Base-by-base conservation (phyloP, 1,284 basidiomycete genomes). In the Ganoderma sinense region DNA sequence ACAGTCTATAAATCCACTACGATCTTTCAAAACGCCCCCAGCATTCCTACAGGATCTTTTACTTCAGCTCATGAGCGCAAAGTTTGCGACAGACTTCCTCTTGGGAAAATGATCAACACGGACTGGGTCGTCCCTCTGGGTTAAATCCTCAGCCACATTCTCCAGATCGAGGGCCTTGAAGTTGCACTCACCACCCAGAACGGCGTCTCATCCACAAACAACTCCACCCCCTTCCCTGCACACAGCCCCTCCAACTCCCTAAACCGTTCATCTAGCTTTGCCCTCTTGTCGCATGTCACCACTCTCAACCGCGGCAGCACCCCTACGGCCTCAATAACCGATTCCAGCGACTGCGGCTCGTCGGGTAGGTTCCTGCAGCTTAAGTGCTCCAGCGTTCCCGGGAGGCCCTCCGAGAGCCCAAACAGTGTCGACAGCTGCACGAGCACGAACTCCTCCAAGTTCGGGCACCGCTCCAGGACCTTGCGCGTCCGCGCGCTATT, bases 51-150 rank as follows among this genome's bases (percentile, higher is more conserved):
- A 8, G 64, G 71, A 36, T 13, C 20, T 55, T 58, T 71, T 14
- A 18, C 20, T 55, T 65, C 55, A 76, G 65, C 78, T 81, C 85
- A 86, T 86, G 56, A 78, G 69, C 40, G 74, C 71, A 69, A 85
- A 85, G 70, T 86, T 84, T 4, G 81, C 80, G 0, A 84, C 78
- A 16, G 83, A 83, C 56, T 78, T 80, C 26, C 79, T 74, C 6
- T 85, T 79, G 39, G 85, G 86, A 70, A 84, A 85, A 11, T 72
- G 77, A n/a, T 65, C 64, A 31, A 81, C 75, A 18, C 75, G 72
- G 6, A 85, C 76, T 43, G 84, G 81, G 63, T 87, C 85, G 40
- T 87, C 86, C 39, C 71, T 74, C 84, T 86, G 70, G 62, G 39
- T 1, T 62, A 64, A 29, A 18, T 40, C 26, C 14, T 61, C 59